phyloP scores from a whole-genome alignment of 139 green algal species.

The Tetradesmus obliquus region DNA sequence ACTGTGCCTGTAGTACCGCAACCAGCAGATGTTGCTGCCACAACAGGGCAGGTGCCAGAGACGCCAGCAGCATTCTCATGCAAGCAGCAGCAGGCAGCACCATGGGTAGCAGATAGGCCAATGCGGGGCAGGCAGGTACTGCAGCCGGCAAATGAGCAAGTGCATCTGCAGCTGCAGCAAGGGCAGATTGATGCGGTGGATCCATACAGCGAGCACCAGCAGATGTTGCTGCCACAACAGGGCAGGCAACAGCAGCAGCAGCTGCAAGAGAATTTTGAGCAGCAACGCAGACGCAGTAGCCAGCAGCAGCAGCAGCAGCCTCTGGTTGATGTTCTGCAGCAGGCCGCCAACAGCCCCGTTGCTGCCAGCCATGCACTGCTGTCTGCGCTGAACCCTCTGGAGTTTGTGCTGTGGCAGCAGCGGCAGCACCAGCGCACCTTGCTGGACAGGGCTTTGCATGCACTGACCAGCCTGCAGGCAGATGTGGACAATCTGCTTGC shows the following conservation, averaged over 20 bases:
- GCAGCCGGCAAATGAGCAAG: neutral
- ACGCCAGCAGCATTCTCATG: neutral
- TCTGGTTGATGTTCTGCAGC: neutral
- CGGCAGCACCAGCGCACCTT: neutral
- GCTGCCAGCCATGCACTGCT: neutral
- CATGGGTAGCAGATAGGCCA: neutral
- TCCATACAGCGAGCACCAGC: neutral
- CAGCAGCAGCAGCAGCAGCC: slow-evolving; percentile 6
- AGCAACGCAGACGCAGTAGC: neutral
- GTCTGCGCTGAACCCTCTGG: neutral
- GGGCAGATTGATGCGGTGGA: too few species aligned
- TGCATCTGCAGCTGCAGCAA: neutral
- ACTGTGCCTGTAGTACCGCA: too few species aligned
- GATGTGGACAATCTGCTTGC: slow-evolving; percentile 32
- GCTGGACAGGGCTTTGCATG: neutral
- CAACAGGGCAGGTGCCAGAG: neutral
- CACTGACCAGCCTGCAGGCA: slow-evolving; percentile 4
- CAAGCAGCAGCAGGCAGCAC: neutral
- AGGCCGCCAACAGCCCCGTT: neutral
- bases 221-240: neutral
- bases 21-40: too few species aligned
- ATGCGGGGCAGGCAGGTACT: neutral
- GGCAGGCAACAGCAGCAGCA: neutral
- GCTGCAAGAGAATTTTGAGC: neutral
- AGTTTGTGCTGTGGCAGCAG: slow-evolving; percentile 4